Evolutionary conservation across 2,329 filamentous ascomycete species (phyloP).

Genomic region (Myriangium duriaei): DNA sequence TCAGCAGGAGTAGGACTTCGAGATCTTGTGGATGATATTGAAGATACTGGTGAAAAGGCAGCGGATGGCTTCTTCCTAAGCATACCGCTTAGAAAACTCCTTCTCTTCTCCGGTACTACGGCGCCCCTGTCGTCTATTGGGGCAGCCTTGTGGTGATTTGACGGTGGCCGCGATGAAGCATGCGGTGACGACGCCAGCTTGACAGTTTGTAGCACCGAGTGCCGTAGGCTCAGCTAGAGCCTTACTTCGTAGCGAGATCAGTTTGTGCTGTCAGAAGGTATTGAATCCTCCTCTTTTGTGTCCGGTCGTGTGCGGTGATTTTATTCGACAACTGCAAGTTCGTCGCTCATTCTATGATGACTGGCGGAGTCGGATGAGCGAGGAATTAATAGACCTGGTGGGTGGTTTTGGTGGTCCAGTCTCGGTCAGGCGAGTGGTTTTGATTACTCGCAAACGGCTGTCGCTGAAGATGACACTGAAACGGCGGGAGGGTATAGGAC

Average conservation of each 20-base stretch:
- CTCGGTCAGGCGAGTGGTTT: neutral
- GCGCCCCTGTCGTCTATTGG: slow-evolving; percentile 5
- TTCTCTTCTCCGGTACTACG: slow-evolving; percentile 4
- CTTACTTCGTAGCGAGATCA: neutral
- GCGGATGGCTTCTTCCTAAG: slow-evolving; percentile 9
- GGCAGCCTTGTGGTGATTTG: slow-evolving; percentile 1
- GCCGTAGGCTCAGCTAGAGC: neutral
- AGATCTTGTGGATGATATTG: slow-evolving; percentile 7
- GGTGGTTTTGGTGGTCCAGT: too few relatives aligned
- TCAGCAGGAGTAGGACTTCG: slow-evolving; percentile 15
- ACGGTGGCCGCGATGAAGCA: slow-evolving; percentile 7
- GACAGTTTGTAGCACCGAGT: slow-evolving; percentile 9
- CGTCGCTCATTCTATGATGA: neutral
- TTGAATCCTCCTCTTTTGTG: neutral
- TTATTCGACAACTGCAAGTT: neutral
- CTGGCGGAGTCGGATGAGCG: too few relatives aligned
- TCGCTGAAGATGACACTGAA: neutral
- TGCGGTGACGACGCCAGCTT: slow-evolving; percentile 13
- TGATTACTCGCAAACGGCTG: neutral
- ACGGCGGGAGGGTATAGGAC: neutral
- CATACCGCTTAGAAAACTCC: slow-evolving; percentile 10
- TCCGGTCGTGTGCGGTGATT: neutral
- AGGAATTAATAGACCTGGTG: too few relatives aligned
- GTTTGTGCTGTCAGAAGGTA: neutral
- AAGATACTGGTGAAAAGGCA: slow-evolving; percentile 8